Base-by-base conservation (phyloP, 2,329 filamentous ascomycete genomes). In the Hypoxylon sp. region DNA sequence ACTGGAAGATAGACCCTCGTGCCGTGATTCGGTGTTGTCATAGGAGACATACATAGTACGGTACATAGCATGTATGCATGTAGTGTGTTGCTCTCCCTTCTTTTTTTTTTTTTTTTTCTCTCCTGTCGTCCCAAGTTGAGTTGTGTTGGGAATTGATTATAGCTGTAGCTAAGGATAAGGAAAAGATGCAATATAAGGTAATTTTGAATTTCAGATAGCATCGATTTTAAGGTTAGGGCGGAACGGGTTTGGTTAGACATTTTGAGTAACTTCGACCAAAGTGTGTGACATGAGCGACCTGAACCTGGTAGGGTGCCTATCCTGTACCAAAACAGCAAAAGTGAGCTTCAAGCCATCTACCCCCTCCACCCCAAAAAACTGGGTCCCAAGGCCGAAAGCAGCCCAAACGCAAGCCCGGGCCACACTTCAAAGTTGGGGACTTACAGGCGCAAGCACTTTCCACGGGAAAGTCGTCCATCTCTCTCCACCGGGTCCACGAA, bases 401-500 rank as follows among this genome's bases (percentile, higher is more conserved):
- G 46, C 62, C 58, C 48, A 58, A 65, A 51, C 30, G 19, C 43
- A 62, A 67, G 60, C 67, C 52, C 38, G 53, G 67, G 21, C 67
- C 63, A 67, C 60, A 30, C 51, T 48, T 58, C 43, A 43, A 56
- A 53, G 49, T 57, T 46, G 34, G 36, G 2, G 46, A 36, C 61
- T 32, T 58, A 48, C 41, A 38, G 52, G 36, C 28, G 32, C 48
- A 43, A 50, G 43, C 46, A 67, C 56, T 45, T 60, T 56, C 62
- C 36, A 36, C n/a, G n/a, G 23, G n/a, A n/a, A 49, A 62, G 23
- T 58, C 52, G 45, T 32, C 60, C 49, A 53, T 30, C 60, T 69
- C 67, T 69, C 67, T 69, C 68, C 65, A 65, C 65, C 9, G 50
- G 57, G 41, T 61, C 43, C 58, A 58, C 43, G 53, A 68, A 61